A percentile compares a stretch with the other conserved stretches of the same genome.
Evolutionary conservation across 768 basidiomycete species (phyloP).

Genomic region (Suillus fuscotomentosus): DNA sequence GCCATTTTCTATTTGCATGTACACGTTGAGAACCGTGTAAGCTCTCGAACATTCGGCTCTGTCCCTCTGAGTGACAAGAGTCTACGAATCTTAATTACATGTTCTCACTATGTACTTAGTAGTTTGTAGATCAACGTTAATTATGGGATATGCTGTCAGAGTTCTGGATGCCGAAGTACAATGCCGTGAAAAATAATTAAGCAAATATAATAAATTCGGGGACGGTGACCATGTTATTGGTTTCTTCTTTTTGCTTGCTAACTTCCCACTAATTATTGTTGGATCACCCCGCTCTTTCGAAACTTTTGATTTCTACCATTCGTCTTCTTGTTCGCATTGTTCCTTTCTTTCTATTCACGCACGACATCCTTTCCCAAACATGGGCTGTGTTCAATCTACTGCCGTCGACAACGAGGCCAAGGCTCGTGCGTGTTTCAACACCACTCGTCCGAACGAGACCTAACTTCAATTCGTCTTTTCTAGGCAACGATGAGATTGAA

Average conservation of each 20-base stretch:
- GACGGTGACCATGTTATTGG: slow-evolving; percentile 4
- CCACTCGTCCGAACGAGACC: slow-evolving; percentile 4
- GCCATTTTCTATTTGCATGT: not conserved
- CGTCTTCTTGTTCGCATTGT: slow-evolving; percentile 6
- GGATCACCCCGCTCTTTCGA: slow-evolving; percentile 20
- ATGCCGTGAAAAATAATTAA: slow-evolving; percentile 10
- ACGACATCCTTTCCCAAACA: slow-evolving; percentile 23
- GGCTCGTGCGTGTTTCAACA: slow-evolving; percentile 56
- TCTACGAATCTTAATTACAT: not conserved
- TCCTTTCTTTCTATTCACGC: slow-evolving; percentile 9
- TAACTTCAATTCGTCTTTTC: slow-evolving; percentile 1
- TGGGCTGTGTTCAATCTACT: slow-evolving; percentile 77
- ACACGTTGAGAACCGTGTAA: not conserved
- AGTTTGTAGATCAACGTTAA: not conserved
- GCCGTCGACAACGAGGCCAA: slow-evolving; percentile 78
- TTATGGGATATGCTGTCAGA: not conserved
- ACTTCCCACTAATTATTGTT: slow-evolving; percentile 25
- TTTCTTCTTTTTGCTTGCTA: slow-evolving; percentile 16
- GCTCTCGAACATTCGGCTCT: not conserved
- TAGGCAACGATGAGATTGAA: slow-evolving; percentile 94
- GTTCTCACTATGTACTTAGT: not conserved
- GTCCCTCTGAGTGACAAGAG: not conserved
- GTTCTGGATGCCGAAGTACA: slow-evolving; percentile 16
- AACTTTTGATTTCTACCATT: slow-evolving; percentile 11
- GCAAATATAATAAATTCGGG: slow-evolving; percentile 14